A percentile compares a stretch with the other conserved stretches of the same genome.
Conservation (phyloP, 2,329 filamentous ascomycete species). For the Trichoderma pleuroti region DNA sequence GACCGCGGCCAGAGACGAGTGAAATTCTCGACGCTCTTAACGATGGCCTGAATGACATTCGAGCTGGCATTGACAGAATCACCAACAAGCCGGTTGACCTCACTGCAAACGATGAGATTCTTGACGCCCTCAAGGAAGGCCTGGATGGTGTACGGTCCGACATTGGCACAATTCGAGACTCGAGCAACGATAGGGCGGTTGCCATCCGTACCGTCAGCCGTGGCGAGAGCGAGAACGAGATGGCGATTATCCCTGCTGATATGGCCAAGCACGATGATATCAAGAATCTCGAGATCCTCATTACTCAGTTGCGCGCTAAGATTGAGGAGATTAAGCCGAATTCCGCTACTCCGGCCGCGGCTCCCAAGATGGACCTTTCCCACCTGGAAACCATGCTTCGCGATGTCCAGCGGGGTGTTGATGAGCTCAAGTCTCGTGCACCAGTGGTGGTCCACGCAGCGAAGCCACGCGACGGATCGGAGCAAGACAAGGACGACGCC, state of each 20-base stretch:
- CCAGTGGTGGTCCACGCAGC: constrained; percentile 10
- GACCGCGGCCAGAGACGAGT: constrained; percentile 66
- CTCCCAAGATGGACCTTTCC: constrained; percentile 53
- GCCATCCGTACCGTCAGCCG: constrained; percentile 42
- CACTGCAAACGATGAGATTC: constrained; percentile 82
- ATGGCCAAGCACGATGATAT: constrained; percentile 67
- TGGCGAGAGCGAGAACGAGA: constrained; percentile 24
- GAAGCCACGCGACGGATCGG: constrained; percentile 14
- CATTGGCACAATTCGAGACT: constrained; percentile 71
- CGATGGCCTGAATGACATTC: constrained; percentile 77
- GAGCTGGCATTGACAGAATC: constrained; percentile 71
- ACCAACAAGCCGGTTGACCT: constrained; percentile 76
- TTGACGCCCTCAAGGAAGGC: constrained; percentile 82
- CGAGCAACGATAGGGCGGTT: constrained; percentile 48
- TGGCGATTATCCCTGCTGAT: constrained; percentile 41
- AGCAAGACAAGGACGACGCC: constrained; percentile 19
- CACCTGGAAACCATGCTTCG: constrained; percentile 52
- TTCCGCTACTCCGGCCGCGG: constrained; percentile 27
- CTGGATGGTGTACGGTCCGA: constrained; percentile 72
- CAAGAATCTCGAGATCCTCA: constrained; percentile 78
- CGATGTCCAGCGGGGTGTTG: constrained; percentile 47
- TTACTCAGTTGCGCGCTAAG: constrained; percentile 79
- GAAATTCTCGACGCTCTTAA: constrained; percentile 88
- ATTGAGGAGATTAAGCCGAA: constrained; percentile 56
- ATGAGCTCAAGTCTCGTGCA: constrained; percentile 41